Percentiles rank a stretch among this genome's conserved stretches.
Evolutionary conservation across 805 yeast genomes (phyloP).

Genomic region (Hanseniaspora pseudoguilliermondii): DNA sequence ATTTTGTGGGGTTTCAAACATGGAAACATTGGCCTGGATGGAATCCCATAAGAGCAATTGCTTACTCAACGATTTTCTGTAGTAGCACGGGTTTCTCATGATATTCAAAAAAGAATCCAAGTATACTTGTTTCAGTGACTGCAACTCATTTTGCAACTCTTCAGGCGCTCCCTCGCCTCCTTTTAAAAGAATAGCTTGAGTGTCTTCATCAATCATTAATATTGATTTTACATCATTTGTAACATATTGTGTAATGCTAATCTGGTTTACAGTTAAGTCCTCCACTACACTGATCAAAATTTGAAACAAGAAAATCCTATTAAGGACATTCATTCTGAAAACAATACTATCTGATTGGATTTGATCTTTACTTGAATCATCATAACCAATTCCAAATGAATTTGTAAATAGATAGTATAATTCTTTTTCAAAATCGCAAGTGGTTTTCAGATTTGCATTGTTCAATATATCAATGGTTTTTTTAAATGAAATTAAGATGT

Average conservation of each 20-base stretch:
- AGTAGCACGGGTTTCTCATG: conserved; percentile 65
- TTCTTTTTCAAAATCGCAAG: background rate
- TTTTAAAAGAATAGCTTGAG: background rate
- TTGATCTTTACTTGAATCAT: background rate
- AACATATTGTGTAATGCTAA: conserved; percentile 1
- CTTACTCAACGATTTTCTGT: conserved; percentile 59
- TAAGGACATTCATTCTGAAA: background rate
- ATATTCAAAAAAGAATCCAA: conserved; percentile 33
- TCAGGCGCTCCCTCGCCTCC: background rate
- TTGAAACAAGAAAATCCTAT: background rate
- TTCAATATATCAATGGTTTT: background rate
- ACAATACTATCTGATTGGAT: background rate
- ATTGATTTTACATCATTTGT: conserved; percentile 6
- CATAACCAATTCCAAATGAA: background rate
- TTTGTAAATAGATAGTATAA: background rate
- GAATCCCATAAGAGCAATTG: conserved; percentile 57
- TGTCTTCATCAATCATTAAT: background rate
- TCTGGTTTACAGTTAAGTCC: background rate
- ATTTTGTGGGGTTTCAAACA: conserved; percentile 35
- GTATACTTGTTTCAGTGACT: conserved; percentile 26
- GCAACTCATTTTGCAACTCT: conserved; percentile 33
- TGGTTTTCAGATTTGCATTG: background rate
- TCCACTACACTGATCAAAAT: background rate
- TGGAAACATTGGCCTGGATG: conserved; percentile 62
- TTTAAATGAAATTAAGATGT: background rate